Evolutionary conservation across 2,329 filamentous ascomycete genomes (phyloP).

Genomic region (Pseudogymnoascus sp.): DNA sequence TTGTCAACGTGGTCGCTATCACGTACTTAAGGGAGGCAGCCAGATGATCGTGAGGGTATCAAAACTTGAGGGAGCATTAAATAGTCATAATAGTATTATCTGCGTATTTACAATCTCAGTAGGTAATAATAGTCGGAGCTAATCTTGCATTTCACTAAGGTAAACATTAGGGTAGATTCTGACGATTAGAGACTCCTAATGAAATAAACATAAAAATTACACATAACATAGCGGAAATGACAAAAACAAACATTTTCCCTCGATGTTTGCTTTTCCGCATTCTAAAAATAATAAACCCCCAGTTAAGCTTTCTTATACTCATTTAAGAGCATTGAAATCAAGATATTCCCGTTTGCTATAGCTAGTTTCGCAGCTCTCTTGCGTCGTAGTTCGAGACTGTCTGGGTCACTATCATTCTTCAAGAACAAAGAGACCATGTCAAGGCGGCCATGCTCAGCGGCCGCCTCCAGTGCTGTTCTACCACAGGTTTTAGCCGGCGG

Average conservation of each 20-base stretch:
- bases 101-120: too few species aligned
- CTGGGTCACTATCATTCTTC: background rate
- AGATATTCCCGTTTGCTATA: background rate
- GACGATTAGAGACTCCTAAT: too few species aligned
- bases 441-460: constrained; percentile 12
- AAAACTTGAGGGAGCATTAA: too few species aligned
- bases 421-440: constrained; percentile 14
- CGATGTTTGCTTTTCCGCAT: background rate
- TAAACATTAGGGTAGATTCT: too few species aligned
- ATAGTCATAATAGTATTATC: too few species aligned
- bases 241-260: background rate
- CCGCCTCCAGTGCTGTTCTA: constrained; percentile 12
- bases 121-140: too few species aligned
- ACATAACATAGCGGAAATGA: too few species aligned
- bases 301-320: background rate
- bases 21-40: too few species aligned
- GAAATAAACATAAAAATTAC: too few species aligned
- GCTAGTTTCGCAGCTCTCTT: background rate
- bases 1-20: too few species aligned
- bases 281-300: background rate
- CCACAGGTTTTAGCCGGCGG: constrained; percentile 12
- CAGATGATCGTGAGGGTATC: too few species aligned
- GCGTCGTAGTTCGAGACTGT: background rate
- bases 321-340: background rate
- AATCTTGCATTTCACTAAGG: too few species aligned